Evolutionary conservation across 805 yeast genomes (phyloP).

Genomic region (Lipomyces lipofer): DNA sequence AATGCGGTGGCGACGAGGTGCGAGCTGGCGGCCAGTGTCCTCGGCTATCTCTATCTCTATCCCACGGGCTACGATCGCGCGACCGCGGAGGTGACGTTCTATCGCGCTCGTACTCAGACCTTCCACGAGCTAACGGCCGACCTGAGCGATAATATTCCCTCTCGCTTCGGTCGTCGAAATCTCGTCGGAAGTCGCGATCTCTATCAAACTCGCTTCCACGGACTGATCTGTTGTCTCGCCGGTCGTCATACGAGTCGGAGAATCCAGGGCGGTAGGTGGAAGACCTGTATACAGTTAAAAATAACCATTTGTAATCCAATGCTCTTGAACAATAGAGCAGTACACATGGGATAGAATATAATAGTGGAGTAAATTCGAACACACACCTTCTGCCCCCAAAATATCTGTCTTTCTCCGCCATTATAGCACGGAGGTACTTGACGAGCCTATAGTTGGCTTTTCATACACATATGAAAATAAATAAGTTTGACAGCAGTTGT

Average conservation of each 20-base stretch:
- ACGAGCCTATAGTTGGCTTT: too few species aligned
- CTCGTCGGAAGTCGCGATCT: not conserved
- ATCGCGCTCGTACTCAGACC: constrained; percentile 10
- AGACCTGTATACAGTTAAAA: not conserved
- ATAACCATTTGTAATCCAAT: not conserved
- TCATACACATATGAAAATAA: too few species aligned
- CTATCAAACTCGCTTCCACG: not conserved
- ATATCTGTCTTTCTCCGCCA: constrained; percentile 22
- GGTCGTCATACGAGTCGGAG: constrained; percentile 9
- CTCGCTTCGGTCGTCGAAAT: constrained; percentile 5
- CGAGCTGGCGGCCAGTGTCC: constrained; percentile 11
- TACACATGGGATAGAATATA: not conserved
- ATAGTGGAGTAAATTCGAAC: not conserved
- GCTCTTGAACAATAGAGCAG: not conserved
- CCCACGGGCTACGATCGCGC: constrained; percentile 20
- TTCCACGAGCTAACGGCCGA: not conserved
- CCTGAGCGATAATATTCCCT: constrained; percentile 6
- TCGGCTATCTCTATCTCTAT: constrained; percentile 14
- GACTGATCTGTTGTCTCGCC: constrained; percentile 1
- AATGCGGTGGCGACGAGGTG: constrained; percentile 2
- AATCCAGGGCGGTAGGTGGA: constrained; percentile 18
- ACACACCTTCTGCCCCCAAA: constrained; percentile 12
- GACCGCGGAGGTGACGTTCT: constrained; percentile 11
- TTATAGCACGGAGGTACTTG: too few species aligned
- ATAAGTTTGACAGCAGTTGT: too few species aligned